Base-by-base conservation (phyloP, 768 basidiomycete species). In the Terana coerulea region DNA sequence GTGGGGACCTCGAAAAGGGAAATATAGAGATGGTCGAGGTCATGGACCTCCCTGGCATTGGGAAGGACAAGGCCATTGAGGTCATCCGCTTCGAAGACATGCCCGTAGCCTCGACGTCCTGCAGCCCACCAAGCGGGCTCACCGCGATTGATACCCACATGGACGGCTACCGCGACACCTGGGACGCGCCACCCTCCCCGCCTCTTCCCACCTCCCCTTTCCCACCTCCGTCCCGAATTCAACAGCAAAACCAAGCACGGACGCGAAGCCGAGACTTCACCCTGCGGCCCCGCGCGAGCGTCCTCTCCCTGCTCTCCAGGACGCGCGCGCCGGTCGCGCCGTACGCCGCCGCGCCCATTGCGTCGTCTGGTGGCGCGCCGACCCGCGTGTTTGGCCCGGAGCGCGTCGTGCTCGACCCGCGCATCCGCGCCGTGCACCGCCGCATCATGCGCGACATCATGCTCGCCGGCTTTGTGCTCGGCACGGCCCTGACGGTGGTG, bases 321-420 rank as follows among this genome's bases (percentile, higher is more conserved):
- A 3, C 26, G 26, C 19, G 1, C 17, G 8, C 25, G 19, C 25
- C 5, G 3, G 30, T 29, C 17, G 39, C 45, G 21, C 39, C 39
- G 39, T 40, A 40, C 39, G 12, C 39, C 9, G 19, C 17, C 26
- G 2, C 26, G 26, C 26, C 43, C 26, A 24, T 48, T n/a, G 26
- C 24, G 11, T 2, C 34, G 8, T 12, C 36, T 2, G 29, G 40
- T 4, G 17, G 44, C 17, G 37, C 40, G 21, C 64, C 68, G 7
- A 66, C 70, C 9, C 66, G 67, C 12, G 54, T 73, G n/a, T 73
- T 73, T 53, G 73, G 73, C n/a, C 72, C 72, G 5, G 70, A 72
- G 55, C 59, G 60, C 31, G 65, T 68, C 31, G 67, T 74, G 33
- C 58, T 65, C 37, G 73, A 75, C 48, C 70, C 68, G 42, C 59